Conservation (phyloP, 768 basidiomycete species). For the Auricularia sp. region DNA sequence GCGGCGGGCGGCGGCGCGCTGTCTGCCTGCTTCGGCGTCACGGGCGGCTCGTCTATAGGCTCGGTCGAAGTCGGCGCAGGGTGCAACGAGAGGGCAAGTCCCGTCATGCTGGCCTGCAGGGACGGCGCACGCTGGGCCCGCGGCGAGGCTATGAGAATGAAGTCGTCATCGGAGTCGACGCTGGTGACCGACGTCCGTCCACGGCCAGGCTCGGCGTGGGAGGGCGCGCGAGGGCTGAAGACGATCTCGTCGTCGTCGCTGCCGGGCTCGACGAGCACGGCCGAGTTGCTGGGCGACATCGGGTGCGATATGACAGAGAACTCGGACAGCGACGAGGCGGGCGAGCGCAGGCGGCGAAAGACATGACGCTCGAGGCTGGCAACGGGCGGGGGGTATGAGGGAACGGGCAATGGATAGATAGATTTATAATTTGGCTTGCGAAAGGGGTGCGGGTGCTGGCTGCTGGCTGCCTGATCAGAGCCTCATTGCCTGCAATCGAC, state of each 20-base stretch:
- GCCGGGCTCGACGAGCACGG: background rate
- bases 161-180: slow-evolving; percentile 34
- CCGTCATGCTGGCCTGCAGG: background rate
- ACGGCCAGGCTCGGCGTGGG: background rate
- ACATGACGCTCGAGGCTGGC: background rate
- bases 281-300: background rate
- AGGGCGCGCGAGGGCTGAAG: background rate
- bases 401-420: background rate
- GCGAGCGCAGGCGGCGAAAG: background rate
- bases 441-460: background rate
- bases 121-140: slow-evolving; percentile 13
- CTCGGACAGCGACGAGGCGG: background rate
- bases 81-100: background rate
- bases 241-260: slow-evolving; percentile 1
- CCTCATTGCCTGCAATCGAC: background rate
- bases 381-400: background rate
- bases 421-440: background rate
- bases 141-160: slow-evolving; percentile 35
- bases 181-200: background rate
- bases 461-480: background rate
- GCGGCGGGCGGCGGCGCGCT: background rate
- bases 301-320: background rate
- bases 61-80: background rate
- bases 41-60: background rate
- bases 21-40: background rate